Conservation (phyloP, 345 rosid genomes). For the Gossypium turneri region DNA sequence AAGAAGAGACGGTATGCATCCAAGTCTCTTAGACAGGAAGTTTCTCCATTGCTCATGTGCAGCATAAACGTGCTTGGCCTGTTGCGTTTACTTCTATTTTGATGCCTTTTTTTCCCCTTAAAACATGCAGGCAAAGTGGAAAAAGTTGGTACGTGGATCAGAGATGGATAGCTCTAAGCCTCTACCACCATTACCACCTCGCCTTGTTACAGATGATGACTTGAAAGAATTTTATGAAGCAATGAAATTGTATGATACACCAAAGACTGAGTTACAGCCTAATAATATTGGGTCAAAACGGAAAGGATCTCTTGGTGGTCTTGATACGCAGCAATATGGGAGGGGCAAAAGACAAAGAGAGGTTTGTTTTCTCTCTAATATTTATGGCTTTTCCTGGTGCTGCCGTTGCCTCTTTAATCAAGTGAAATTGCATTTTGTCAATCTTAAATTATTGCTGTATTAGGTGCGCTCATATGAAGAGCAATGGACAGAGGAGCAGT, state of each 20-base stretch:
- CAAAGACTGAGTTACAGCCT: slow-evolving; percentile 45
- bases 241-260: slow-evolving; percentile 66
- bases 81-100: slow-evolving; percentile 8
- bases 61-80: slow-evolving; percentile 14
- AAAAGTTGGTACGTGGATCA: slow-evolving; percentile 41
- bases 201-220: slow-evolving; percentile 84
- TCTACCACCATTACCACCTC: slow-evolving; percentile 57
- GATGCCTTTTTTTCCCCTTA: background rate
- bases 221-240: slow-evolving; percentile 60
- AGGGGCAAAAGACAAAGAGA: slow-evolving; percentile 96
- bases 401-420: background rate
- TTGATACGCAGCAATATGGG: slow-evolving; percentile 78
- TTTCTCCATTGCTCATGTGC: slow-evolving; percentile 2
- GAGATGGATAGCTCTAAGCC: slow-evolving; percentile 40
- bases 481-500: slow-evolving; percentile 89
- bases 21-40: background rate
- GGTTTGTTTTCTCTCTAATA: slow-evolving; percentile 44
- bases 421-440: background rate
- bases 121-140: slow-evolving; percentile 67
- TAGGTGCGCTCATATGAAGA: slow-evolving; percentile 94
- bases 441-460: slow-evolving; percentile 7
- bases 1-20: slow-evolving; percentile 63
- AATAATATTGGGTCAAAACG: slow-evolving; percentile 52
- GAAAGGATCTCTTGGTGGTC: slow-evolving; percentile 48
- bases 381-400: background rate